These are phyloP conservation scores for Ceriops zippeliana DNA, from an alignment of 345 rosid genomes.

Conservation along the genomic window DNA sequence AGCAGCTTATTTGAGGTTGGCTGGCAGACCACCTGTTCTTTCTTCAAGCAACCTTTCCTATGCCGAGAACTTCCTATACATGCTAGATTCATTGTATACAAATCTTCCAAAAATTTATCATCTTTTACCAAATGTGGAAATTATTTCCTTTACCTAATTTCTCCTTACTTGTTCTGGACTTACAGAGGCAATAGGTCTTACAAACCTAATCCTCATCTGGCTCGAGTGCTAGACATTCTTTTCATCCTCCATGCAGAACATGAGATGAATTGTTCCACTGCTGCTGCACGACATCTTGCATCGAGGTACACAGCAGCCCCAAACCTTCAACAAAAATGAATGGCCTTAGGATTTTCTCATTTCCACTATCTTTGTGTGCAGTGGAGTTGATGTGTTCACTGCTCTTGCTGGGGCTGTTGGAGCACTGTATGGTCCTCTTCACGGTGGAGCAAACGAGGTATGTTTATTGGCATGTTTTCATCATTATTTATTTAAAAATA, in stretches of 20 bases:
- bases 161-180: conserved; percentile 7
- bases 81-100: conserved; percentile 90
- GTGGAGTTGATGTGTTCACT: conserved; percentile 92
- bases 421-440: conserved; percentile 96
- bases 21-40: conserved; percentile 94
- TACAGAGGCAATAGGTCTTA: conserved; percentile 81
- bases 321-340: conserved; percentile 10
- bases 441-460: conserved; percentile 99
- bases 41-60: conserved; percentile 90
- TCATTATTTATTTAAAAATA: neutral
- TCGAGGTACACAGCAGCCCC: conserved; percentile 53
- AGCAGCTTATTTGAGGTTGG: conserved; percentile 92
- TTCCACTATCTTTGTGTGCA: conserved; percentile 25
- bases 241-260: conserved; percentile 97
- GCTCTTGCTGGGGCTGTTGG: conserved; percentile 96
- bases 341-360: neutral
- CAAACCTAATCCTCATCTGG: conserved; percentile 86
- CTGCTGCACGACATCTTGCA: conserved; percentile 98
- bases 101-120: neutral
- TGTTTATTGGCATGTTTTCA: conserved; percentile 10
- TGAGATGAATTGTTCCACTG: conserved; percentile 94
- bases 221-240: conserved; percentile 83
- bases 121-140: neutral
- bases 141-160: neutral
- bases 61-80: conserved; percentile 86